These are phyloP conservation scores for Kluyveromyces marxianus DNA, from an alignment of 1,139 yeast species.

Conservation along the genomic window DNA sequence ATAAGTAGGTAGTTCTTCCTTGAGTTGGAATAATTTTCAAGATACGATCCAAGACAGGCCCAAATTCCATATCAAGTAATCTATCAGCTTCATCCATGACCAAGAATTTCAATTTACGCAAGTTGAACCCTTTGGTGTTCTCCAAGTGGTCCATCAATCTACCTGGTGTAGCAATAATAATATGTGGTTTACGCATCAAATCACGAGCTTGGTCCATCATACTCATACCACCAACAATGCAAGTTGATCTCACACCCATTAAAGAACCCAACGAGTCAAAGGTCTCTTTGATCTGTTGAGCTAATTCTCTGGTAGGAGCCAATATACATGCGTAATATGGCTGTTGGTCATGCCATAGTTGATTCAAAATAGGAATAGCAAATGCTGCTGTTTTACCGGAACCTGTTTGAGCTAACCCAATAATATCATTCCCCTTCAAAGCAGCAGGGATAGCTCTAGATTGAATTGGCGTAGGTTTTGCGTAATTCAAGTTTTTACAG, in stretches of 20 bases:
- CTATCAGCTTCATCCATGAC: conserved; percentile 98
- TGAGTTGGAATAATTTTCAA: conserved; percentile 69
- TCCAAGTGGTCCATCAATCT: conserved; percentile 92
- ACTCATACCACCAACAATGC: conserved; percentile 97
- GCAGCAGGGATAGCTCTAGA: conserved; percentile 89
- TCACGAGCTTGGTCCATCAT: conserved; percentile 97
- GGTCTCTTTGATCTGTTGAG: conserved; percentile 91
- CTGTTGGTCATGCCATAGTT: conserved; percentile 79
- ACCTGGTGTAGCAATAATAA: conserved; percentile 95
- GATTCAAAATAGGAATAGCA: conserved; percentile 85
- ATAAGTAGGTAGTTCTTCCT: conserved; percentile 74
- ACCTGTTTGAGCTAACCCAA: conserved; percentile 79
- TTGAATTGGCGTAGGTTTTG: conserved; percentile 85
- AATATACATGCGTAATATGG: conserved; percentile 85
- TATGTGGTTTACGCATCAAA: conserved; percentile 86
- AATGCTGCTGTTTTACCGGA: conserved; percentile 85
- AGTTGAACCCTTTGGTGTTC: conserved; percentile 84
- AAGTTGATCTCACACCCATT: conserved; percentile 83
- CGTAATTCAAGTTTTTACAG: conserved; percentile 56
- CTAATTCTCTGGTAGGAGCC: conserved; percentile 96
- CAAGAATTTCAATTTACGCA: conserved; percentile 70
- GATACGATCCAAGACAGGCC: conserved; percentile 86
- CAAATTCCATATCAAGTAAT: conserved; percentile 91
- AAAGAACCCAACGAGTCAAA: conserved; percentile 86
- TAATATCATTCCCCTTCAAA: conserved; percentile 72